Conservation (phyloP, 768 basidiomycete genomes). For the Boletus vinaceobasis region DNA sequence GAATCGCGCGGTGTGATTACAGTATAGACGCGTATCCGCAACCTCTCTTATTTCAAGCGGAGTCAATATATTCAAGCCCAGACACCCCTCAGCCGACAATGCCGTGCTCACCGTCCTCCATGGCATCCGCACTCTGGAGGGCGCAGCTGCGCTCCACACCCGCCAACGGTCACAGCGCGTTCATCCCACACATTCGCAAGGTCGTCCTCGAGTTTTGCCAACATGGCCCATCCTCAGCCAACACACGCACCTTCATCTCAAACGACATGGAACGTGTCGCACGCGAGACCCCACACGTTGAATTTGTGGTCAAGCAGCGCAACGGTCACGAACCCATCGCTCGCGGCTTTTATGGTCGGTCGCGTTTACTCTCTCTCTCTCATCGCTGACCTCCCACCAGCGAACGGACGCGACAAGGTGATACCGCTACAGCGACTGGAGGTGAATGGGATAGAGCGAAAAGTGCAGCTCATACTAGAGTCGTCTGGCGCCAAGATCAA, state of each 20-base stretch:
- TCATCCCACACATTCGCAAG: slow-evolving; percentile 77
- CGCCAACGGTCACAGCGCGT: slow-evolving; percentile 71
- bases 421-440: slow-evolving; percentile 75
- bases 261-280: slow-evolving; percentile 65
- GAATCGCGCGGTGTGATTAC: slow-evolving; percentile 16
- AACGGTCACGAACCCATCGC: slow-evolving; percentile 74
- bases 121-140: slow-evolving; percentile 43
- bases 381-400: slow-evolving; percentile 40
- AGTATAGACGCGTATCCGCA: slow-evolving; percentile 10
- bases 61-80: slow-evolving; percentile 25
- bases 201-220: slow-evolving; percentile 89
- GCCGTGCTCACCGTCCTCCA: slow-evolving; percentile 7
- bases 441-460: slow-evolving; percentile 68
- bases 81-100: slow-evolving; percentile 11
- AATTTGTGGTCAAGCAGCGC: slow-evolving; percentile 77
- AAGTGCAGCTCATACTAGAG: slow-evolving; percentile 80
- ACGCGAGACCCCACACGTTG: slow-evolving; percentile 73
- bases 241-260: slow-evolving; percentile 66
- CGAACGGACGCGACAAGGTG: slow-evolving; percentile 86
- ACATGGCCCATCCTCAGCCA: slow-evolving; percentile 70
- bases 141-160: slow-evolving; percentile 54
- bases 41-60: slow-evolving; percentile 5
- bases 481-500: slow-evolving; percentile 86
- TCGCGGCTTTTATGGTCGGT: slow-evolving; percentile 75
- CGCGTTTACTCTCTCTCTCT: slow-evolving; percentile 1